These are phyloP conservation scores for Golubevia sp. DNA, from an alignment of 1,284 basidiomycete species.

Conservation along the genomic window DNA sequence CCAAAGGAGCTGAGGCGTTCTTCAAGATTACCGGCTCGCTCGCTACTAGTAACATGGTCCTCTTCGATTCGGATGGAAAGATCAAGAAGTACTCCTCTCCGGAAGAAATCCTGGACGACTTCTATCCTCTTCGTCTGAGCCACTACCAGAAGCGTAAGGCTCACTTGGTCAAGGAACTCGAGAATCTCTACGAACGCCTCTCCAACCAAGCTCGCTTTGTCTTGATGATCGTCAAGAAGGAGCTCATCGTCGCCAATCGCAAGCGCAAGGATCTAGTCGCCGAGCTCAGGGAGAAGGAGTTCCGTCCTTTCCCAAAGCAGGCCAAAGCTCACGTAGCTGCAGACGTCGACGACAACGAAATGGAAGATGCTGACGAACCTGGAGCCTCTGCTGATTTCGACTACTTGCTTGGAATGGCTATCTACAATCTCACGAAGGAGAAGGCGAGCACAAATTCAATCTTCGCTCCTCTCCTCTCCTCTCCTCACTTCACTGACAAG, in stretches of 20 bases:
- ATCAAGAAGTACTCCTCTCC: constrained; percentile 90
- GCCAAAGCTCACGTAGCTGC: constrained; percentile 42
- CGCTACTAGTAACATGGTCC: constrained; percentile 95
- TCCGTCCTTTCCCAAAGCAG: constrained; percentile 53
- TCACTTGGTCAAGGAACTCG: constrained; percentile 53
- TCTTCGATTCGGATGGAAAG: constrained; percentile 94
- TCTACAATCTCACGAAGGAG: constrained; percentile 59
- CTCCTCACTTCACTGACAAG: not conserved
- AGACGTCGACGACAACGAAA: constrained; percentile 36
- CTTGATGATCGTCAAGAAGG: constrained; percentile 54
- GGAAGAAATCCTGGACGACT: constrained; percentile 91
- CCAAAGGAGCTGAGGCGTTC: constrained; percentile 83
- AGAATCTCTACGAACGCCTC: constrained; percentile 49
- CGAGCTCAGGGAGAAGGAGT: constrained; percentile 45
- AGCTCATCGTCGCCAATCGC: constrained; percentile 54
- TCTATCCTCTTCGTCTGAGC: constrained; percentile 84
- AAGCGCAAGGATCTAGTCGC: constrained; percentile 53
- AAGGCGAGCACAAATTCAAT: constrained; percentile 13
- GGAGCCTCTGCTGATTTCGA: constrained; percentile 48
- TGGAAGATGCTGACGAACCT: constrained; percentile 20
- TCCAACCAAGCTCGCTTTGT: constrained; percentile 61
- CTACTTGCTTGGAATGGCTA: constrained; percentile 59
- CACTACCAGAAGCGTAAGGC: constrained; percentile 67
- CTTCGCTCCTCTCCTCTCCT: not conserved
- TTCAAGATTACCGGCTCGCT: constrained; percentile 87